Percentiles rank a stretch among this genome's conserved stretches.
Conservation (phyloP, 2,329 filamentous ascomycete species). For the Aspergillus thermomutatus region DNA sequence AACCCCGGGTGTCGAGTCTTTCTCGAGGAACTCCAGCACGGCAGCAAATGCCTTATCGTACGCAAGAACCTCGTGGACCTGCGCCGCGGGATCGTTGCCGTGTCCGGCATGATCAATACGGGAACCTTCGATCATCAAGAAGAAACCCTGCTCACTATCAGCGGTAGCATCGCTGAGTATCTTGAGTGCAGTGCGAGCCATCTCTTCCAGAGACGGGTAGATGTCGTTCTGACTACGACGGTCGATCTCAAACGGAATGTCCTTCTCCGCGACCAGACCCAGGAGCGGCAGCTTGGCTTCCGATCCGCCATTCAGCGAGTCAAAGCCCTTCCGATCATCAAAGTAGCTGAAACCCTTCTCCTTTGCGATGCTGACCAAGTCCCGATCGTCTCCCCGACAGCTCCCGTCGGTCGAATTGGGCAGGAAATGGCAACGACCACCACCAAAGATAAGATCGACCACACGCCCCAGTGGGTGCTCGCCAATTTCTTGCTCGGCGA, state of each 20-base stretch:
- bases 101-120: conserved; percentile 94
- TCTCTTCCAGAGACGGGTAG: conserved; percentile 88
- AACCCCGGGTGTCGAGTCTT: conserved; percentile 67
- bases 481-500: conserved; percentile 88
- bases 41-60: conserved; percentile 83
- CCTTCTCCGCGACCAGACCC: conserved; percentile 75
- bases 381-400: conserved; percentile 74
- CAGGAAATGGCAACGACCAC: conserved; percentile 89
- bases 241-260: conserved; percentile 94
- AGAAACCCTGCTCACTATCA: conserved; percentile 88
- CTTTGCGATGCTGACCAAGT: conserved; percentile 70
- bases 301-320: conserved; percentile 65
- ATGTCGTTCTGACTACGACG: conserved; percentile 71
- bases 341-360: conserved; percentile 80
- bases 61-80: conserved; percentile 89
- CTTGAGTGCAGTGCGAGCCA: conserved; percentile 77
- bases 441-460: conserved; percentile 89
- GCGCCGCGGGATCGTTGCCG: conserved; percentile 76
- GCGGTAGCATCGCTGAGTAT: conserved; percentile 77
- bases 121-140: conserved; percentile 97
- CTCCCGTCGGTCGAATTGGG: conserved; percentile 77
- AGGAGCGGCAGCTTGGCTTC: conserved; percentile 74
- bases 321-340: conserved; percentile 68
- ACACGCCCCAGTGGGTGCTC: conserved; percentile 80
- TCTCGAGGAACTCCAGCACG: conserved; percentile 79